A percentile compares a stretch with the other conserved stretches of the same genome.
Evolutionary conservation across 352 stramenopile genomes (phyloP).

Genomic region (Phytophthora nicotianae): DNA sequence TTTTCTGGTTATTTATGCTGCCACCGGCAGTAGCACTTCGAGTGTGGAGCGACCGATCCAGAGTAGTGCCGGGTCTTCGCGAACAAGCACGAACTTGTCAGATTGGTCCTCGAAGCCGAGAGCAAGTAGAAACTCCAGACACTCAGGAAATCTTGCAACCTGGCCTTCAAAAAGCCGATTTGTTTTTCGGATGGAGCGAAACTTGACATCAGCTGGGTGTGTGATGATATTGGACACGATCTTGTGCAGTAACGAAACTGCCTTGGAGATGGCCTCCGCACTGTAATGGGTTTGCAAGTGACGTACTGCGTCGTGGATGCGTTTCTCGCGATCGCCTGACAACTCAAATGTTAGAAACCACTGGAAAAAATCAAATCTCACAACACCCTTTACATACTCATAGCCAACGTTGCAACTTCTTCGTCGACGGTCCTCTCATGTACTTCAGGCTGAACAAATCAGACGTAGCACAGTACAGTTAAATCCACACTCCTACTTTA

Average conservation of each 20-base stretch:
- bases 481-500: background rate
- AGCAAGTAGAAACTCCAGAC: constrained; percentile 66
- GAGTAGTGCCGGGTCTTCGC: constrained; percentile 68
- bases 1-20: constrained; percentile 16
- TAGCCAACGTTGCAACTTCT: constrained; percentile 40
- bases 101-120: constrained; percentile 71
- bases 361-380: background rate
- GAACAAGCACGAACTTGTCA: constrained; percentile 57
- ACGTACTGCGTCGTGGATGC: constrained; percentile 49
- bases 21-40: constrained; percentile 47
- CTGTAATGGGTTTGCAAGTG: constrained; percentile 43
- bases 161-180: constrained; percentile 65
- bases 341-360: constrained; percentile 9
- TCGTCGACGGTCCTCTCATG: constrained; percentile 24
- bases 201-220: constrained; percentile 62
- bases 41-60: constrained; percentile 72
- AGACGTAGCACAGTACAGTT: constrained; percentile 1
- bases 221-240: constrained; percentile 80
- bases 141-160: constrained; percentile 56
- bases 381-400: constrained; percentile 40
- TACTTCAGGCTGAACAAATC: background rate
- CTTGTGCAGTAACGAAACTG: constrained; percentile 58
- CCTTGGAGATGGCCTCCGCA: constrained; percentile 36
- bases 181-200: constrained; percentile 65
- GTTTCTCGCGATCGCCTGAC: constrained; percentile 62